Evolutionary conservation across 768 basidiomycete genomes (phyloP).

Genomic region (Pleurotus platypus): DNA sequence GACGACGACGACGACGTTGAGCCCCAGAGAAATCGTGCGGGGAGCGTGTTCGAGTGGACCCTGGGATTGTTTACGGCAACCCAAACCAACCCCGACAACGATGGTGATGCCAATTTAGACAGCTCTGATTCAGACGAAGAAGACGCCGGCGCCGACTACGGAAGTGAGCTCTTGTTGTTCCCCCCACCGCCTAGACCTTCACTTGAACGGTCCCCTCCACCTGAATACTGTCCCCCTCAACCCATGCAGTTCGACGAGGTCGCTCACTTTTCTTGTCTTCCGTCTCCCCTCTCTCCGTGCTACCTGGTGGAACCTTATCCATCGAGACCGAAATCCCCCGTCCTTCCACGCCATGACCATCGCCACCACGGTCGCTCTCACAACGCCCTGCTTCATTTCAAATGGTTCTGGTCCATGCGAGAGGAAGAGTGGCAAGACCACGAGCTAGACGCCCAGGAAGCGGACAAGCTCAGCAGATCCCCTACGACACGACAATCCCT

Average conservation of each 20-base stretch:
- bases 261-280: conserved; percentile 28
- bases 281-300: conserved; percentile 32
- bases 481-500: conserved; percentile 11
- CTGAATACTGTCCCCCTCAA: conserved; percentile 6
- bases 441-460: conserved; percentile 9
- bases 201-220: conserved; percentile 13
- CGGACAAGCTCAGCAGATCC: conserved; percentile 8
- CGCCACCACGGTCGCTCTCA: conserved; percentile 62
- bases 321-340: background rate
- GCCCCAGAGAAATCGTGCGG: background rate
- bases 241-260: conserved; percentile 17
- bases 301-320: conserved; percentile 10
- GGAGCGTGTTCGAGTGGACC: background rate
- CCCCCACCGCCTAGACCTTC: conserved; percentile 10
- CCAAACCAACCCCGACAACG: conserved; percentile 12
- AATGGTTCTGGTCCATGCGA: conserved; percentile 59
- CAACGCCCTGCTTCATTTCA: conserved; percentile 54
- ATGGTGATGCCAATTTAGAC: conserved; percentile 13
- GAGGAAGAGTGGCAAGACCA: conserved; percentile 48
- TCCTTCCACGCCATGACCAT: conserved; percentile 38
- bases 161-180: conserved; percentile 17
- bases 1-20: background rate
- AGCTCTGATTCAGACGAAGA: conserved; percentile 14
- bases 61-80: conserved; percentile 11
- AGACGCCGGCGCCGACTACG: conserved; percentile 18